Evolutionary conservation across 257 asterid genomes (phyloP).

Genomic region (Thymus quinquecostatus): DNA sequence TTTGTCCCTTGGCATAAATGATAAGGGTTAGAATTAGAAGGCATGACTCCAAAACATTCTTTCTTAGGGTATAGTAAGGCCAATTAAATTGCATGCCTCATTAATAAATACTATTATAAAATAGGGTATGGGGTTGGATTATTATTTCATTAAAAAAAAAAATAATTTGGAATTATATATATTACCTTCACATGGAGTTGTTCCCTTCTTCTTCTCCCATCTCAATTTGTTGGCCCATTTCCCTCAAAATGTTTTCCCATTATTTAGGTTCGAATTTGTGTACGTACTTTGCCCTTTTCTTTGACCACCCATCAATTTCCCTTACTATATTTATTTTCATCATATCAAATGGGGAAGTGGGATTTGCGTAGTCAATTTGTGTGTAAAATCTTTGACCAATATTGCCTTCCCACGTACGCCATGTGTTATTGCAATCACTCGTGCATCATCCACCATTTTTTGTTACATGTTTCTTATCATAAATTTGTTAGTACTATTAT

Average conservation of each 20-base stretch:
- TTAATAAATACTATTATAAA: no score
- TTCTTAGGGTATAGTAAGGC: slow-evolving; percentile 25
- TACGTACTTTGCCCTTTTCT: slow-evolving; percentile 26
- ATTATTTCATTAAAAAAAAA: background rate
- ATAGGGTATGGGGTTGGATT: slow-evolving; percentile 15
- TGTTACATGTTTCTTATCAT: no score
- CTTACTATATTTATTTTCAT: slow-evolving; percentile 25
- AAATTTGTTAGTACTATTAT: no score
- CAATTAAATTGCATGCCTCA: background rate
- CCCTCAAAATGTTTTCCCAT: background rate
- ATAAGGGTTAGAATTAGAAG: background rate
- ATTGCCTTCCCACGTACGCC: background rate
- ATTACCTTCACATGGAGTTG: slow-evolving; percentile 48
- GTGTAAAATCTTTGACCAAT: slow-evolving; percentile 34
- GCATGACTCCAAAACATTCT: slow-evolving; percentile 48
- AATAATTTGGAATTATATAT: slow-evolving; percentile 17
- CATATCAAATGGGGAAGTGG: background rate
- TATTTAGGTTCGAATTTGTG: slow-evolving; percentile 22
- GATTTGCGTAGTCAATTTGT: background rate
- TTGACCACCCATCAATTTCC: slow-evolving; percentile 37
- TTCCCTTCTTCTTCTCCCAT: background rate
- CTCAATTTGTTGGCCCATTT: slow-evolving; percentile 16
- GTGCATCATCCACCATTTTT: no score
- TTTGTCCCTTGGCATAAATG: background rate
- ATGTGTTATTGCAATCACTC: background rate